phyloP scores from a whole-genome alignment of 345 rosid species.

The Boechera divaricarpa region DNA sequence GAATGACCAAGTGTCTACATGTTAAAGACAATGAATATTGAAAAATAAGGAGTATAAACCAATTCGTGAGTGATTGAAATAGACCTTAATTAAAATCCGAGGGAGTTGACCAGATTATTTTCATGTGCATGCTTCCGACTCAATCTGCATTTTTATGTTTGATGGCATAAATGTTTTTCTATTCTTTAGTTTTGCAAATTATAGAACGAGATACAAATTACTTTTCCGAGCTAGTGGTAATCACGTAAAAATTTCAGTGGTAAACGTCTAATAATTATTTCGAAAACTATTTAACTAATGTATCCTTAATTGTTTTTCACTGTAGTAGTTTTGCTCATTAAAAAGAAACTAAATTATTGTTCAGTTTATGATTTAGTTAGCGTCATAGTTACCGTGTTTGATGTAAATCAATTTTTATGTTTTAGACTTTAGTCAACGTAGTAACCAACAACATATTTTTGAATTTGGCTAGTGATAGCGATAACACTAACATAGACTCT shows the following conservation, averaged over 20 bases:
- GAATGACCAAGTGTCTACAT: constrained; percentile 5
- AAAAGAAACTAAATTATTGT: neutral
- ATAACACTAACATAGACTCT: too few species aligned
- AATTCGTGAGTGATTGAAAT: too few species aligned
- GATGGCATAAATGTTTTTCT: neutral
- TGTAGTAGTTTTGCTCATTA: neutral
- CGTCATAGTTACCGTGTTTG: neutral
- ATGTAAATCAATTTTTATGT: neutral
- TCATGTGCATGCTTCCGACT: constrained; percentile 4
- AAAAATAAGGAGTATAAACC: neutral
- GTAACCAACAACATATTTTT: too few species aligned
- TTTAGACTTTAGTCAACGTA: too few species aligned
- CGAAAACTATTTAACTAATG: neutral
- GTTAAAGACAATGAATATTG: neutral
- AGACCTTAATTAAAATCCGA: neutral
- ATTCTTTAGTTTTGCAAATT: neutral
- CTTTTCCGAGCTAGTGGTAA: neutral
- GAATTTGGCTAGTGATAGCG: too few species aligned
- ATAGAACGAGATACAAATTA: neutral
- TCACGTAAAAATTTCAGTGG: too few species aligned
- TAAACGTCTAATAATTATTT: too few species aligned
- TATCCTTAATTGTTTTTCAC: neutral
- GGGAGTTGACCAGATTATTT: neutral
- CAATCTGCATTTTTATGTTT: neutral
- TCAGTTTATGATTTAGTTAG: neutral